These are phyloP conservation scores for Tetracladium setigerum DNA, from an alignment of 495 filamentous ascomycete genomes.

Conservation along the genomic window DNA sequence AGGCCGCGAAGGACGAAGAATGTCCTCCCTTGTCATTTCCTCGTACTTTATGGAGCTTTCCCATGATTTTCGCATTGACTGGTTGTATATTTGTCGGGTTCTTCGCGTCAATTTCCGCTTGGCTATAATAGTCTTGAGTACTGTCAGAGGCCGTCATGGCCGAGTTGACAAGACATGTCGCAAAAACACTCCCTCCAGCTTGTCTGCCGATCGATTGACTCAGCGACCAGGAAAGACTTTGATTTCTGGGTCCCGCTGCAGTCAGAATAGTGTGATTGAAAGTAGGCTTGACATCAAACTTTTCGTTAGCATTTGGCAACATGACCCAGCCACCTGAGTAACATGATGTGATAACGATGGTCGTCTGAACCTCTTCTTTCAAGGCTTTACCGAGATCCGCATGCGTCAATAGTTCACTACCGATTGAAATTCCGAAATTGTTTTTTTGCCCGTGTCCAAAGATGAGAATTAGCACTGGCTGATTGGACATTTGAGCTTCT, in stretches of 20 bases:
- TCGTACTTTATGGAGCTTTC: constrained; percentile 2
- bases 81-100: too few relatives aligned
- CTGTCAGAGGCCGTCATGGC: constrained; percentile 9
- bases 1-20: constrained; percentile 12
- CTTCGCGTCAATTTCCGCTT: constrained; percentile 6
- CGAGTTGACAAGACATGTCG: constrained; percentile 14
- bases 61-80: background rate
- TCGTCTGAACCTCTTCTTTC: constrained; percentile 11
- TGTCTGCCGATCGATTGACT: constrained; percentile 15
- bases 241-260: constrained; percentile 15
- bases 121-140: constrained; percentile 4
- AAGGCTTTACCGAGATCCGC: constrained; percentile 8
- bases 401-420: constrained; percentile 8
- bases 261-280: constrained; percentile 18
- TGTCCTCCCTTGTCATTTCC: constrained; percentile 12
- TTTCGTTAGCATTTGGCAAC: constrained; percentile 5
- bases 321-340: constrained; percentile 24
- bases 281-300: constrained; percentile 12
- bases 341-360: constrained; percentile 22
- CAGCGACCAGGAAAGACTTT: constrained; percentile 19
- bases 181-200: constrained; percentile 20
- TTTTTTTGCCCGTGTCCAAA: constrained; percentile 23
- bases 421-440: constrained; percentile 17
- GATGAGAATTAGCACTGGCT: constrained; percentile 18
- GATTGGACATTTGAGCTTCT: constrained; percentile 13